These are phyloP conservation scores for Rhizopus sp. DNA, from an alignment of 371 early-diverging fungal species.

Conservation along the genomic window DNA sequence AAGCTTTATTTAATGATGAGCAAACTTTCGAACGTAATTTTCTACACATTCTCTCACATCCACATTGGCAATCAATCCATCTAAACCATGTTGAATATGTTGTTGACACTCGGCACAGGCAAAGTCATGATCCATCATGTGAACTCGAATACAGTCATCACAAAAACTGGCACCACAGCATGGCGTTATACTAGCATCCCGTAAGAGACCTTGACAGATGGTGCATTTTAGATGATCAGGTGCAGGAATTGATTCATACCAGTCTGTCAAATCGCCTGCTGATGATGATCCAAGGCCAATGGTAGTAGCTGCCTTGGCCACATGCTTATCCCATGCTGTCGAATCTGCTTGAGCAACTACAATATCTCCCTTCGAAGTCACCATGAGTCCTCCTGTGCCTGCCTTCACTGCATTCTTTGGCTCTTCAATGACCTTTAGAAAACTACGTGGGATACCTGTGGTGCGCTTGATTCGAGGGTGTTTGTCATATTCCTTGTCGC, in stretches of 20 bases:
- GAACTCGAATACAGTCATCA: slow-evolving; percentile 67
- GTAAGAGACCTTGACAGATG: slow-evolving; percentile 72
- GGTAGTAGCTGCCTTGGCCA: slow-evolving; percentile 48
- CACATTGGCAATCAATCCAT: slow-evolving; percentile 47
- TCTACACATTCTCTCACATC: slow-evolving; percentile 49
- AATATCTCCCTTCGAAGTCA: slow-evolving; percentile 91
- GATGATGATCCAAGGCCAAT: slow-evolving; percentile 51
- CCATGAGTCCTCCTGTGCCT: slow-evolving; percentile 85
- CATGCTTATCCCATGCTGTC: slow-evolving; percentile 74
- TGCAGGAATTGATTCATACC: slow-evolving; percentile 68
- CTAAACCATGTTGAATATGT: slow-evolving; percentile 39
- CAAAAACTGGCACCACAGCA: slow-evolving; percentile 90
- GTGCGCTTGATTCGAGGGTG: slow-evolving; percentile 87
- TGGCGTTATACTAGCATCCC: slow-evolving; percentile 80
- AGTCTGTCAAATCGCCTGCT: slow-evolving; percentile 57
- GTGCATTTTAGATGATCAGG: slow-evolving; percentile 69
- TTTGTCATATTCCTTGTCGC: slow-evolving; percentile 77
- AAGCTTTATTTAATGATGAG: slow-evolving; percentile 28
- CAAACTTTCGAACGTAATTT: slow-evolving; percentile 49
- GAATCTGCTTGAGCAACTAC: slow-evolving; percentile 90
- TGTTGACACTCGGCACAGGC: slow-evolving; percentile 42
- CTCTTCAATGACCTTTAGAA: slow-evolving; percentile 84
- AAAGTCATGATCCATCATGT: slow-evolving; percentile 48
- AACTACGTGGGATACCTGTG: slow-evolving; percentile 94
- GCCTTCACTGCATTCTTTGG: slow-evolving; percentile 60